Base-by-base conservation (phyloP, 495 filamentous ascomycete genomes). In the Thermothielavioides terrestris region DNA sequence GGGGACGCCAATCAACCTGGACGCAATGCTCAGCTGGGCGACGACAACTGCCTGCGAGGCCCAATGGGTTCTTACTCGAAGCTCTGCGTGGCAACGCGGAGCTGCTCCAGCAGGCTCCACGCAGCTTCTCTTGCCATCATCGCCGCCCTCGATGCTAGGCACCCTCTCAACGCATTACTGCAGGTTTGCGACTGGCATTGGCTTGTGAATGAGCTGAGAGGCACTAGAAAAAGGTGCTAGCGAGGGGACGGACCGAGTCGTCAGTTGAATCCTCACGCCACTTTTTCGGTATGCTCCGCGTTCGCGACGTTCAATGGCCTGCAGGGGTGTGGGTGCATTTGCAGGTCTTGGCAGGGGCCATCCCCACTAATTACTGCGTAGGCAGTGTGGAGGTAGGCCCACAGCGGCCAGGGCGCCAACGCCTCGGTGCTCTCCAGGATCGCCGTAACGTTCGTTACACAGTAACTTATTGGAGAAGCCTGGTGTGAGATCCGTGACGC, bases 81-180 rank as follows among this genome's bases (percentile, higher is more conserved):
- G 20, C 59, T 42, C 28, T 57, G 42, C 2, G 54, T 9, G 5
- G 49, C 55, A 15, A 39, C 15, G 12, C 47, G 55, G 20, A 63
- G 58, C 55, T 58, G 58, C 46, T 49, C 38, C 5, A 58, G 42
- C 47, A 61, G 20, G 27, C 46, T 52, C 21, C 23, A 27, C 0
- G 31, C 46, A 11, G 35, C 39, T 27, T 60, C 48, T 38, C 45
- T 27, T 30, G 46, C 25, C 49, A 51, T 41, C 51, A n/a, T 55
- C 32, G 52, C 27, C 25, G 25, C 32, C 41, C 6, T 49, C 21
- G 22, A 0, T 41, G 30, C 22, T 31, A 15, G n/a, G 11, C 14
- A 35, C 6, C 17, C n/a, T 23, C 46, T 51, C 34, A 52, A 6
- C 17, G 20, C 26, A 44, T 43, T 12, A 11, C 3, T 1, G 20